Conservation (phyloP, 208 protist species). For the Acanthamoeba healyi region DNA sequence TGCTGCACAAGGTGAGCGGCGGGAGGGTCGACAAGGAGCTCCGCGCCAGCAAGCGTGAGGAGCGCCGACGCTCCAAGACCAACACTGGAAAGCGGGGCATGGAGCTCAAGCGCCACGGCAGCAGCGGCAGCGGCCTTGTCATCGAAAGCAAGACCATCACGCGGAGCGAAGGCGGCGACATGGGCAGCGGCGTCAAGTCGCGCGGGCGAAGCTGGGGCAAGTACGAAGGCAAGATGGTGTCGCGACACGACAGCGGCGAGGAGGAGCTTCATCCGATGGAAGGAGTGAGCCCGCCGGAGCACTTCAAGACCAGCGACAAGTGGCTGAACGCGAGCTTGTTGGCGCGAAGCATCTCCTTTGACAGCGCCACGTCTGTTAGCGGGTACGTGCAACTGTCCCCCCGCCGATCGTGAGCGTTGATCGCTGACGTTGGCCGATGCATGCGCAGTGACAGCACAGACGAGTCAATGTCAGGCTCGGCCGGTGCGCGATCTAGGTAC, state of each 20-base stretch:
- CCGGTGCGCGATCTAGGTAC: background rate
- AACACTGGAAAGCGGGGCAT: background rate
- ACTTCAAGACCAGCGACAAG: background rate
- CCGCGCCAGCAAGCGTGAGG: background rate
- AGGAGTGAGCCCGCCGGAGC: background rate
- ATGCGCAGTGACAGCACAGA: background rate
- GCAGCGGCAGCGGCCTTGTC: background rate
- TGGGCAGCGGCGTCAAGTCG: background rate
- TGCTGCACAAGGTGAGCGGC: constrained; percentile 14
- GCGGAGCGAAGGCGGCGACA: background rate
- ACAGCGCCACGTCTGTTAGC: background rate
- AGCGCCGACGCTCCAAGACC: background rate
- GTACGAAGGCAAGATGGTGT: constrained; percentile 28
- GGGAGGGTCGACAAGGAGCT: background rate
- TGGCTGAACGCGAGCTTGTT: background rate
- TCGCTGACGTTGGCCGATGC: background rate
- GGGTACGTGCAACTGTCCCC: background rate
- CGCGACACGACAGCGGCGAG: background rate
- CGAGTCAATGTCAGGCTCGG: too few relatives aligned
- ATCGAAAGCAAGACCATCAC: background rate
- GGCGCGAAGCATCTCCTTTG: constrained; percentile 15
- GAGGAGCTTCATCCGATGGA: background rate
- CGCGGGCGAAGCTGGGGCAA: constrained; percentile 34
- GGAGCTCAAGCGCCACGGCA: background rate
- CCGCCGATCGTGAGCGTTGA: background rate